A percentile compares a stretch with the other conserved stretches of the same genome.
phyloP scores from a whole-genome alignment of 176 grass and related monocot genomes.

The Rhynchospora pubera region DNA sequence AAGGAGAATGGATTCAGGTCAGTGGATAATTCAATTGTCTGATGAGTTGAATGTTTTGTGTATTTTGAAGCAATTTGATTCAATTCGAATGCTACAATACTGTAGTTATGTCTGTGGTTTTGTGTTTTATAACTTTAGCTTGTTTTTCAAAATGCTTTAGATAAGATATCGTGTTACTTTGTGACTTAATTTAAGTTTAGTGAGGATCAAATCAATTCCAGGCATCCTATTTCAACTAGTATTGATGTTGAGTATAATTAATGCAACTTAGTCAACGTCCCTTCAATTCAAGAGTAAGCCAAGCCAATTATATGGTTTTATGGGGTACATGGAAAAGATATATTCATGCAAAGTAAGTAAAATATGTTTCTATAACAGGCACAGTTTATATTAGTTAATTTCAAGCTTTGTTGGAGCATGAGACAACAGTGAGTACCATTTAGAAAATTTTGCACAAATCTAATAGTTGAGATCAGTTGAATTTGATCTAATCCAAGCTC shows the following conservation, averaged over 20 bases:
- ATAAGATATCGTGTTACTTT: neutral
- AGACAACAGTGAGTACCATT: neutral
- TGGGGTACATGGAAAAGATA: neutral
- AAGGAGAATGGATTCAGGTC: constrained; percentile 78
- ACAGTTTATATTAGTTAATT: neutral
- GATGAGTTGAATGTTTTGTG: neutral
- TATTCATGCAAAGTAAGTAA: neutral
- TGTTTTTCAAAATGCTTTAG: neutral
- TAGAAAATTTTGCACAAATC: neutral
- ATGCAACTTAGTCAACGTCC: neutral
- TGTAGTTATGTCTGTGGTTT: neutral
- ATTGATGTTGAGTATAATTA: neutral
- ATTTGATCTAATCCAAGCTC: neutral
- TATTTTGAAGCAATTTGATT: neutral
- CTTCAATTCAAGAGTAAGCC: neutral
- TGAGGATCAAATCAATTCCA: neutral
- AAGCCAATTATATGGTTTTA: neutral
- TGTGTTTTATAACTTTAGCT: neutral
- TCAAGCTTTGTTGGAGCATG: neutral
- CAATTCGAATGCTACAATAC: neutral
- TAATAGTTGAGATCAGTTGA: neutral
- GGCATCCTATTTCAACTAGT: neutral
- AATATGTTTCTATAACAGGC: neutral
- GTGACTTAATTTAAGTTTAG: neutral
- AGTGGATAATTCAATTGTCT: neutral